Conservation (phyloP, 2,329 filamentous ascomycete genomes). For the Diaporthe destruens region DNA sequence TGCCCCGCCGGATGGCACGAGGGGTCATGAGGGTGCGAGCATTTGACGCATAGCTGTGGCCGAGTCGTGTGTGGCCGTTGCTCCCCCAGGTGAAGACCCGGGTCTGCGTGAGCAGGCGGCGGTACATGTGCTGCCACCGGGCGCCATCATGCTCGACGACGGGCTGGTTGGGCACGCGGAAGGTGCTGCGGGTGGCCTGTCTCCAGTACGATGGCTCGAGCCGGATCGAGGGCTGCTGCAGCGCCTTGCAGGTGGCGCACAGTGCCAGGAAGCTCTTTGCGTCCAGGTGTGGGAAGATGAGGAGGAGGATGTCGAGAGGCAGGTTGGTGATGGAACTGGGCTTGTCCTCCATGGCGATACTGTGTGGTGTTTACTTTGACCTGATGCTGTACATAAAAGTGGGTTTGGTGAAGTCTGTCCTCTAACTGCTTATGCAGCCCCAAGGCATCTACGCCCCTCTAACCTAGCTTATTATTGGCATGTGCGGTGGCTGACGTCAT, state of each 20-base stretch:
- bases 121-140: conserved; percentile 18
- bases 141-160: conserved; percentile 9
- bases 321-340: not conserved
- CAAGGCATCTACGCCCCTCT: not conserved
- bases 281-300: conserved; percentile 20
- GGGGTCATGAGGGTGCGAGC: not conserved
- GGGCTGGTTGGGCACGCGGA: conserved; percentile 20
- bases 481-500: conserved; percentile 10
- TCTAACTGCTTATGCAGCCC: not conserved
- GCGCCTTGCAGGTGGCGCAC: conserved; percentile 21
- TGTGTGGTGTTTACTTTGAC: too few species aligned
- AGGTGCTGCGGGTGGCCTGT: conserved; percentile 18
- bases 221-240: conserved; percentile 11
- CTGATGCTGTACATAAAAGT: too few species aligned
- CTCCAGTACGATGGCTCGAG: conserved; percentile 24
- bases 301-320: conserved; percentile 18
- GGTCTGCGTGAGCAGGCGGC: conserved; percentile 17
- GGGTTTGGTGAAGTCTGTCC: not conserved
- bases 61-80: conserved; percentile 16
- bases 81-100: conserved; percentile 15
- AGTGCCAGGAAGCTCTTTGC: conserved; percentile 16
- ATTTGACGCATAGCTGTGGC: not conserved
- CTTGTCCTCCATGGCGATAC: not conserved
- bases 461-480: not conserved
- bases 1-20: not conserved